phyloP scores from a whole-genome alignment of 2,329 filamentous ascomycete species.

The Fusarium luffae region DNA sequence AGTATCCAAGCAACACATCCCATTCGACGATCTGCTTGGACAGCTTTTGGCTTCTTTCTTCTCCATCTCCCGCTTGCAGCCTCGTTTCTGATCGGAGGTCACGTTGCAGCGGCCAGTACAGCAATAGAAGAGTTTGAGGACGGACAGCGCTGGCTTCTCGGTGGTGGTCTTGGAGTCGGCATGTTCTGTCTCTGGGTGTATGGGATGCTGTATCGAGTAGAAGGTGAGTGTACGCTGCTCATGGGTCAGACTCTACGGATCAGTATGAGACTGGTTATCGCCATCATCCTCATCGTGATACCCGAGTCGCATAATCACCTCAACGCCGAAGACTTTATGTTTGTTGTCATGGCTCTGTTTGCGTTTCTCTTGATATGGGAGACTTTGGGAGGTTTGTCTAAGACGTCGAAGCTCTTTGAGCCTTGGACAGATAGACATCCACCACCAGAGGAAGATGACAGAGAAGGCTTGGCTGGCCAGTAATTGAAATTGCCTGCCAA shows the following conservation, averaged over 20 bases:
- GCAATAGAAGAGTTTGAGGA: slow-evolving; percentile 53
- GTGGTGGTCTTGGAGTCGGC: slow-evolving; percentile 58
- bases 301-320: slow-evolving; percentile 51
- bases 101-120: slow-evolving; percentile 57
- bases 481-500: not conserved
- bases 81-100: slow-evolving; percentile 59
- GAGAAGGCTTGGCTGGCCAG: slow-evolving; percentile 24
- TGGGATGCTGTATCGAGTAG: slow-evolving; percentile 54
- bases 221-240: slow-evolving; percentile 51
- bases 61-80: slow-evolving; percentile 59
- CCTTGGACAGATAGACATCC: slow-evolving; percentile 48
- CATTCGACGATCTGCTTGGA: slow-evolving; percentile 56
- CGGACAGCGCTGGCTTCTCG: slow-evolving; percentile 59
- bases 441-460: slow-evolving; percentile 43
- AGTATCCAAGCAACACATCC: slow-evolving; percentile 57
- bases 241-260: slow-evolving; percentile 51
- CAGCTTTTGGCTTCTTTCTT: slow-evolving; percentile 58
- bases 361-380: slow-evolving; percentile 58
- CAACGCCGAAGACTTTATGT: slow-evolving; percentile 51
- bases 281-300: slow-evolving; percentile 50
- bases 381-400: slow-evolving; percentile 52
- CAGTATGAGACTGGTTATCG: slow-evolving; percentile 49
- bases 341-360: slow-evolving; percentile 56
- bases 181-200: slow-evolving; percentile 58
- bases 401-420: slow-evolving; percentile 48